These are phyloP conservation scores for Hyaloperonospora arabidopsidis DNA, from an alignment of 352 stramenopile species.

Conservation along the genomic window DNA sequence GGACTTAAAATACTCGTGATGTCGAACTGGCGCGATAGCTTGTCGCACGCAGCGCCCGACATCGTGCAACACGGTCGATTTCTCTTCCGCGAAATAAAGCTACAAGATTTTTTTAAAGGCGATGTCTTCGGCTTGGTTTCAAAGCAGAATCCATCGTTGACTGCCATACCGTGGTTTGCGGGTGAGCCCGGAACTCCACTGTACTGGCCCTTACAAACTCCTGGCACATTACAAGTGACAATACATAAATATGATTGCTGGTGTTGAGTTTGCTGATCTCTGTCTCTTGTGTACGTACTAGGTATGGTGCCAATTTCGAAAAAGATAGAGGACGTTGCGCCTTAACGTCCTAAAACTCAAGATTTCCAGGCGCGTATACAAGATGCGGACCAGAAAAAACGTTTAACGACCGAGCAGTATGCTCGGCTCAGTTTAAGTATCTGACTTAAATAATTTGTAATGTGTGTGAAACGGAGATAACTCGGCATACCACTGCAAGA, in stretches of 20 bases:
- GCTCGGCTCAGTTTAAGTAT: slow-evolving; percentile 56
- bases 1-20: slow-evolving; percentile 49
- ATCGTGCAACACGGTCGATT: slow-evolving; percentile 51
- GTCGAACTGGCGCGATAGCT: slow-evolving; percentile 63
- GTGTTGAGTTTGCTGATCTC: slow-evolving; percentile 2
- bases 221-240: slow-evolving; percentile 22
- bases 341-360: slow-evolving; percentile 48
- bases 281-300: slow-evolving; percentile 18
- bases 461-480: slow-evolving; percentile 48
- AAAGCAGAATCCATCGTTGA: slow-evolving; percentile 26
- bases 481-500: slow-evolving; percentile 4
- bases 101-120: slow-evolving; percentile 75
- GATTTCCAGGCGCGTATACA: slow-evolving; percentile 56
- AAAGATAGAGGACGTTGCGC: slow-evolving; percentile 31
- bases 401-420: slow-evolving; percentile 52
- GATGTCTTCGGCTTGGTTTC: slow-evolving; percentile 53
- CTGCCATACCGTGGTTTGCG: slow-evolving; percentile 41
- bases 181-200: slow-evolving; percentile 32
- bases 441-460: neutral
- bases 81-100: slow-evolving; percentile 52
- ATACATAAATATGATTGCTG: neutral
- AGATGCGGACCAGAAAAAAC: slow-evolving; percentile 58
- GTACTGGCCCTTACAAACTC: slow-evolving; percentile 47
- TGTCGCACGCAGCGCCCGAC: slow-evolving; percentile 48
- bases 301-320: slow-evolving; percentile 62